Evolutionary conservation across 192 early-diverging fungal species (phyloP), one percentile per base, ranked within the genome.

Genomic region (Spinellus fusiger): DNA sequence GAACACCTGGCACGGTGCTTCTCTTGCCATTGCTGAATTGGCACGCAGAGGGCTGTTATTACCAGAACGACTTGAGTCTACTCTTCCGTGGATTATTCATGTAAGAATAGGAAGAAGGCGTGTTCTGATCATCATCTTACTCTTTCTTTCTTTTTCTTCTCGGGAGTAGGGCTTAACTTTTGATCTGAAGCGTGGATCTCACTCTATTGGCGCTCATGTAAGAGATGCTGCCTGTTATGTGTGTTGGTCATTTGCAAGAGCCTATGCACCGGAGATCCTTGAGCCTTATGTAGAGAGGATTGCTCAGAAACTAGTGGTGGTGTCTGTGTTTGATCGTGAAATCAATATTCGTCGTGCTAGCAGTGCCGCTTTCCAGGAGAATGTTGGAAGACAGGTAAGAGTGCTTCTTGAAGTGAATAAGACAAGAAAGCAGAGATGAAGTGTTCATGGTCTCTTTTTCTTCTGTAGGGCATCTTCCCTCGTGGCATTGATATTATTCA

Each of bases 151-250:
- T n/a, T n/a, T n/a, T n/a, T n/a, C n/a, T n/a, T n/a, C n/a, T n/a
- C n/a, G n/a, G n/a, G n/a, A n/a, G n/a, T 62, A 78, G 55, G 87
- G 92, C 6, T 78, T 99, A 4, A 84, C 78, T 40, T 99, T 94
- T 71, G 96, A 98, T 70, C 77, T 91, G 27, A 86, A 89, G 67
- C 81, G 88, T 29, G 95, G 94, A 3, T 80, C 89, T 27, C 88
- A 95, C 34, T 96, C 95, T 26, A 83, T 99, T 37, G 96, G 96
- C 3, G 76, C 92, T 10, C 89, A 95, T 70, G 94, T 99, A 0
- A 86, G 95, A 28, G 96, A 99, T 68, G 92, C 96, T 0, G 91
- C 91, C 29, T 94, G 95, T 61, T 99, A 99, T 75, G 93, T 96
- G 10, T 89, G 90, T 69, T 99, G 96, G 96, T 93, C 94, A 25